Base-by-base conservation (phyloP, 805 yeast genomes). In the Diddensiella santjacobensis region DNA sequence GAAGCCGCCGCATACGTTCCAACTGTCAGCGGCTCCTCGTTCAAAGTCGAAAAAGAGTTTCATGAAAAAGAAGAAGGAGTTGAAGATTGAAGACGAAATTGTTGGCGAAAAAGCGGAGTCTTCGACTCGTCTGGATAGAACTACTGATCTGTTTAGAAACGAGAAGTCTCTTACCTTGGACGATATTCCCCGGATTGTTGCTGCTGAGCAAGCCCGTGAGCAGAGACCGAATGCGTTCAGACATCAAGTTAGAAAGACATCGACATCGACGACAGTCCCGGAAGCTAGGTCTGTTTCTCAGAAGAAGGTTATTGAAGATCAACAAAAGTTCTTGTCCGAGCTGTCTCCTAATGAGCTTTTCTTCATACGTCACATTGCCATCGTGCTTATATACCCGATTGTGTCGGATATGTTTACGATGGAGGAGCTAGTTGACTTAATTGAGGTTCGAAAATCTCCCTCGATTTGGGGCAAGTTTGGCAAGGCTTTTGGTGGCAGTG, bases 171-270 rank as follows among this genome's bases (percentile, higher is more conserved):
- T 93, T 45, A 91, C 97, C 0, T 75, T 93, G 58, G 98, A 93
- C 66, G 99, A 93, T 66, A 93, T 93, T 58, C 96, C 98, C 4
- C 76, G 98, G 55, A 91, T 93, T 61, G 97, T 93, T 4, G 96
- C 97, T 1, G 91, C 96, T 6, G 97, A 93, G 59, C 96, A 91
- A 65, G 96, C 98, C 0, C 74, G 96, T 54, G 96, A 87, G 52
- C 84, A 86, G 60, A 76, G 96, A 49, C 96, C 97, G 1, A 89
- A 89, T 65, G 96, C 96, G 0, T 90, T 84, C 68, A 82, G 84
- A 50, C 95, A 85, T 66, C 90, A 85, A 60, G 80, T 80, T 30
- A 63, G 55, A 20, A 48, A 38, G 19, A 43, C 63, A 36, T 44
- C 67, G 23, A 18, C 41, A 3, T 40, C 50, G 11, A 43, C 44